phyloP scores from a whole-genome alignment of 495 filamentous ascomycete genomes.

The Lasiosphaeris hirsuta region DNA sequence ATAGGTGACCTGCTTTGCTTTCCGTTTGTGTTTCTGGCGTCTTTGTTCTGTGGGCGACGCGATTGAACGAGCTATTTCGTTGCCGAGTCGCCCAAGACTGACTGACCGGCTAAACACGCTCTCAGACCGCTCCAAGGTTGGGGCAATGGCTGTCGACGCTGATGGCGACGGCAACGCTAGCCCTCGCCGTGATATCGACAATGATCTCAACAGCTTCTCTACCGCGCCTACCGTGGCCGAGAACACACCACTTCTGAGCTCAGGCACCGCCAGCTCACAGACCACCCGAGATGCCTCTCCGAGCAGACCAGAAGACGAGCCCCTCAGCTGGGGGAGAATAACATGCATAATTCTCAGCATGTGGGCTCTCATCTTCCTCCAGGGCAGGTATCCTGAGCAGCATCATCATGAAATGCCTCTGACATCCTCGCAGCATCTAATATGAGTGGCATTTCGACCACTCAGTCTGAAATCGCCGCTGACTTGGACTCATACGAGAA shows the following conservation, averaged over 20 bases:
- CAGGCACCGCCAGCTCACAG: constrained; percentile 25
- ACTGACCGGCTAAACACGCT: no score
- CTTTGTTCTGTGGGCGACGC: no score
- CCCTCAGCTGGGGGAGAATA: constrained; percentile 17
- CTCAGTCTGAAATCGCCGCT: constrained; percentile 65
- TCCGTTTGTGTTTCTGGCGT: no score
- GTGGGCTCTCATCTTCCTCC: constrained; percentile 45
- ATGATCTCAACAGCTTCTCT: constrained; percentile 15
- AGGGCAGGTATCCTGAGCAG: constrained; percentile 21
- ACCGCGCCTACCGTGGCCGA: constrained; percentile 27
- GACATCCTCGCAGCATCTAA: constrained; percentile 53
- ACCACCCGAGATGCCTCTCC: constrained; percentile 18
- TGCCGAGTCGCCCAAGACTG: no score
- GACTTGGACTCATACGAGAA: constrained; percentile 69
- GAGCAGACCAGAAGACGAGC: constrained; percentile 1
- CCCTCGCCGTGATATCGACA: neutral
- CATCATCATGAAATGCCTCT: neutral
- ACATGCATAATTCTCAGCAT: constrained; percentile 38
- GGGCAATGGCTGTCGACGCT: neutral
- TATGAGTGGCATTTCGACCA: constrained; percentile 71
- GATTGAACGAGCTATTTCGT: no score
- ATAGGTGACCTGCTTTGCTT: no score
- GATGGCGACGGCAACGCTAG: neutral
- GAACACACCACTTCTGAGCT: constrained; percentile 37
- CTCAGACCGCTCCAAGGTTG: no score